Base-by-base conservation (phyloP, 164 flowering plant genomes). In the Cinnamomum micranthum region DNA sequence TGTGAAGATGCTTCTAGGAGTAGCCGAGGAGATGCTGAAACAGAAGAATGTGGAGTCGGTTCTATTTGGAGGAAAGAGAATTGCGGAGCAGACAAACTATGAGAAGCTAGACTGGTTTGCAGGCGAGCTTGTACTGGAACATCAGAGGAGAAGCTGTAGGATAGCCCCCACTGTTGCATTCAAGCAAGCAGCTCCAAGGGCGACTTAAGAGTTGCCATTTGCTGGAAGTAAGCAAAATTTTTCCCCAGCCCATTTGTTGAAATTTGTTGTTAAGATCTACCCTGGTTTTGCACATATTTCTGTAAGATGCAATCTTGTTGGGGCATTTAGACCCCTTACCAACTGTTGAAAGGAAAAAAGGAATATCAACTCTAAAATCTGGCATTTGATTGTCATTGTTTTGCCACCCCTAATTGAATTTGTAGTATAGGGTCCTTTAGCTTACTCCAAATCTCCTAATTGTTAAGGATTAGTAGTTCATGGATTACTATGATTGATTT, bases 151-250 rank as follows among this genome's bases (percentile, higher is more conserved):
- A 88, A 92, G 94, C 78, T 87, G 91, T 86, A 81, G 99, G 77
- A 90, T 93, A 70, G 93, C 97, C 81, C 99, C 99, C 84, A 95
- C 99, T 76, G 98, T 95, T 78, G 98, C 92, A 55, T 89, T 95
- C 89, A 95, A 95, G 83, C 99, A 91, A 85, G 88, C 89, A 62
- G 68, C 85, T 33, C 80, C 85, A 13, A 89, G 81, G 66, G 55
- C 76, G 52, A 47, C 71, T 33, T 80, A 41, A 74, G 50, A 50
- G 4, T 5, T 20, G 24, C 71, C 4, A 69, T 35, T 69, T 47
- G 25, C 10, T 35, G 33, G 69, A 74, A 65, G 82, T 73, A 70
- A 76, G 74, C 59, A 25, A 25, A 31, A 31, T 59, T 58, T 71
- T n/a, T 41, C 11, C 70, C 50, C 70, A 67, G 19, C n/a, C 70